phyloP scores from a whole-genome alignment of 176 grass and related monocot genomes.

The Olyra latifolia region DNA sequence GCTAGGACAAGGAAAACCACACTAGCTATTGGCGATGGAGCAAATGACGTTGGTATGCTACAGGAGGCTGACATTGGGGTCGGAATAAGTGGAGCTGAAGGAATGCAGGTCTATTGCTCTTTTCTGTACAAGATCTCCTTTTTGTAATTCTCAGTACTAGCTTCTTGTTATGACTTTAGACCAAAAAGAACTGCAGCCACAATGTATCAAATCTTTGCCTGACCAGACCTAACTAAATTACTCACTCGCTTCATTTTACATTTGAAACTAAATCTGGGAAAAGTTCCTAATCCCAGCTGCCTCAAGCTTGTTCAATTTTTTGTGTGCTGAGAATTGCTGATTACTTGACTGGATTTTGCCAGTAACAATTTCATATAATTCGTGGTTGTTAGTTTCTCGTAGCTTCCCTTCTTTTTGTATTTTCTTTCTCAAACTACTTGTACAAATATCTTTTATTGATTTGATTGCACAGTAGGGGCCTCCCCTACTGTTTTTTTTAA shows the following conservation, averaged over 20 bases:
- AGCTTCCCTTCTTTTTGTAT: too few species aligned
- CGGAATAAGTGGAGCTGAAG: conserved; percentile 96
- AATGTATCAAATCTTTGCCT: not conserved
- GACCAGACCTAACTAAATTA: not conserved
- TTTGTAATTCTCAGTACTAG: conserved; percentile 1
- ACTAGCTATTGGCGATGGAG: conserved; percentile 89
- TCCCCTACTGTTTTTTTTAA: too few species aligned
- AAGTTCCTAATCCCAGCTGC: not conserved
- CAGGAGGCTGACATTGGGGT: conserved; percentile 97
- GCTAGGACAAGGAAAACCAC: conserved; percentile 65
- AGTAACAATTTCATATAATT: not conserved
- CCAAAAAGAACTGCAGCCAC: not conserved
- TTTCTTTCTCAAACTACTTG: too few species aligned
- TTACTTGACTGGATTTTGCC: not conserved
- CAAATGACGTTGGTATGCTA: conserved; percentile 97
- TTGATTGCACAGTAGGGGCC: too few species aligned
- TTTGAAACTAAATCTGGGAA: conserved; percentile 10
- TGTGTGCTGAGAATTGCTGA: not conserved
- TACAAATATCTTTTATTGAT: too few species aligned
- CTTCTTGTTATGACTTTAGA: not conserved
- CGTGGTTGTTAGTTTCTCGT: too few species aligned
- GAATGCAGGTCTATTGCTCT: conserved; percentile 81
- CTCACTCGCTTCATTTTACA: not conserved
- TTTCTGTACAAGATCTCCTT: not conserved
- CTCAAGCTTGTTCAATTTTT: not conserved